These are phyloP conservation scores for Ophiocordyceps camponoti-rufipedis DNA, from an alignment of 2,329 filamentous ascomycete genomes.

Conservation along the genomic window DNA sequence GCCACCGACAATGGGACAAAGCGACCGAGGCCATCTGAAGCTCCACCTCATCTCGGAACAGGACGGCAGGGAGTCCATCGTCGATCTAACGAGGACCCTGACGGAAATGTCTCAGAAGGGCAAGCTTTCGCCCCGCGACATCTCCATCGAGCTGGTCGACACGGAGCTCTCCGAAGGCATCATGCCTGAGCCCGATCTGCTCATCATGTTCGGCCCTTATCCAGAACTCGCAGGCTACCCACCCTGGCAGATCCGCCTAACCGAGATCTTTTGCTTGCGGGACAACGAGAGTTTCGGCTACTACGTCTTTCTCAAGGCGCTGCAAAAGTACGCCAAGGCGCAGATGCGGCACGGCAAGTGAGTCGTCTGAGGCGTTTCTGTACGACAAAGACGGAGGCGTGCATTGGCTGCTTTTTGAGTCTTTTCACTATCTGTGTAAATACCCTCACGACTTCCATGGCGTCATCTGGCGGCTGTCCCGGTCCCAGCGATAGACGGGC, in stretches of 20 bases:
- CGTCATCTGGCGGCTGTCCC: slow-evolving; percentile 28
- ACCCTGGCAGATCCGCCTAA: slow-evolving; percentile 88
- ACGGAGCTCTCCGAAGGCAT: slow-evolving; percentile 66
- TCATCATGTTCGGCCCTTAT: slow-evolving; percentile 71
- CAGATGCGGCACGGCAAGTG: slow-evolving; percentile 72
- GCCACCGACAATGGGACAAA: slow-evolving; percentile 8
- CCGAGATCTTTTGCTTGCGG: slow-evolving; percentile 71
- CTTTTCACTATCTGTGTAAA: slow-evolving; percentile 4
- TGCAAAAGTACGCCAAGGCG: slow-evolving; percentile 71
- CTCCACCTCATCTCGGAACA: slow-evolving; percentile 71
- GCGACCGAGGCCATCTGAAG: slow-evolving; percentile 24
- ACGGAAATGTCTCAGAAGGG: slow-evolving; percentile 86
- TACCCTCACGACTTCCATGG: slow-evolving; percentile 14
- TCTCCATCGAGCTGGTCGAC: slow-evolving; percentile 72
- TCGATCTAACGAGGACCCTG: slow-evolving; percentile 87
- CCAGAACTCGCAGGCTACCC: slow-evolving; percentile 83
- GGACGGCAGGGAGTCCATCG: slow-evolving; percentile 82
- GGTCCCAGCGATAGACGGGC: slow-evolving; percentile 50
- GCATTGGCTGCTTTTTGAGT: not conserved
- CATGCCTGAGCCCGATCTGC: slow-evolving; percentile 75
- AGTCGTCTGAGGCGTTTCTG: slow-evolving; percentile 7
- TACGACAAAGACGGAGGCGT: not conserved
- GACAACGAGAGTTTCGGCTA: slow-evolving; percentile 79
- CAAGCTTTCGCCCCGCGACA: slow-evolving; percentile 66
- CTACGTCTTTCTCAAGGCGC: slow-evolving; percentile 72